Evolutionary conservation across 2,329 filamentous ascomycete species (phyloP).

Genomic region (Tolypocladium cylindrosporum): DNA sequence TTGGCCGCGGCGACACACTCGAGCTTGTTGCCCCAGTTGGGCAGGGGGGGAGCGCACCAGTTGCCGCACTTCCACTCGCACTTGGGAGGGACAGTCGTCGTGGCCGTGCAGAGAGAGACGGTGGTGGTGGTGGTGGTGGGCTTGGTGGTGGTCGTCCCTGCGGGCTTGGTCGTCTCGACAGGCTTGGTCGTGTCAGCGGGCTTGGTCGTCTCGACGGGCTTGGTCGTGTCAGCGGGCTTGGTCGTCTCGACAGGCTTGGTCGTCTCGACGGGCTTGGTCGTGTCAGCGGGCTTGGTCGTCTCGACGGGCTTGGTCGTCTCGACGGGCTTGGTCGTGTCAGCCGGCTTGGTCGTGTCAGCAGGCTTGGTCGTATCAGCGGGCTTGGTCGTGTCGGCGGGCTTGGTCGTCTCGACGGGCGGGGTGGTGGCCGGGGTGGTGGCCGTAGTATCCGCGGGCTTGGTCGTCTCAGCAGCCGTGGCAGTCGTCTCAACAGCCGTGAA

Average conservation of each 20-base stretch:
- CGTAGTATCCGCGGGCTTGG: too few relatives aligned
- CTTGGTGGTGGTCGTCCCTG: not conserved
- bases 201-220: constrained; percentile 9
- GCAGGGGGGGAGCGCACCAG: constrained; percentile 42
- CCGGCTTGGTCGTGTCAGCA: not conserved
- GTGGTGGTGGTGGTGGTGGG: constrained; percentile 13
- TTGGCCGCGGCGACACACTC: constrained; percentile 32
- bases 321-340: constrained; percentile 11
- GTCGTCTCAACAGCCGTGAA: too few relatives aligned
- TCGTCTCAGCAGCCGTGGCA: too few relatives aligned
- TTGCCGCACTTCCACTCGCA: constrained; percentile 46
- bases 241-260: not conserved
- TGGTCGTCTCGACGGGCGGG: not conserved
- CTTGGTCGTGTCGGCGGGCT: not conserved
- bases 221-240: constrained; percentile 7
- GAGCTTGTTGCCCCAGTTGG: constrained; percentile 32
- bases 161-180: not conserved
- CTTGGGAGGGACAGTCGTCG: constrained; percentile 30
- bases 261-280: too few relatives aligned
- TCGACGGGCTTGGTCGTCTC: not conserved
- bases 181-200: not conserved
- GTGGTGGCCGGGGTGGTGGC: too few relatives aligned
- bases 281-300: not conserved
- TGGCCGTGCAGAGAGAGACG: constrained; percentile 36
- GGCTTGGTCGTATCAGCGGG: not conserved